phyloP scores from a whole-genome alignment of 495 filamentous ascomycete genomes.

The Echria macrotheca region DNA sequence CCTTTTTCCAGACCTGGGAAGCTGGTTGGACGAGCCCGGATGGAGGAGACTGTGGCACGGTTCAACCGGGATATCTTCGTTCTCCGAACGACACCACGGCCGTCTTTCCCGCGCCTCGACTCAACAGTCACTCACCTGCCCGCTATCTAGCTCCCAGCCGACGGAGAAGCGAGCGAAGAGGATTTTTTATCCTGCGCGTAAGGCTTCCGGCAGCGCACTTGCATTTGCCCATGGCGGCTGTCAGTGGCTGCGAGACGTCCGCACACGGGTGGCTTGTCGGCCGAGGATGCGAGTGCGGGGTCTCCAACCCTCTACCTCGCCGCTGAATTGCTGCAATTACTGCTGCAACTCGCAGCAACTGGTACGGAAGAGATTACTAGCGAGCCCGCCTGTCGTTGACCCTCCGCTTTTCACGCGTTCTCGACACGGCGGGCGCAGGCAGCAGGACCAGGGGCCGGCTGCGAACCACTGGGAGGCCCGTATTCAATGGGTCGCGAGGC shows the following conservation, averaged over 20 bases:
- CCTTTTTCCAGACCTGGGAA: constrained; percentile 4
- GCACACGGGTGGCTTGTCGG: constrained; percentile 20
- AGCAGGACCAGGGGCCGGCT: constrained; percentile 13
- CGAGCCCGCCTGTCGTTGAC: constrained; percentile 9
- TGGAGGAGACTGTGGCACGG: too few species aligned
- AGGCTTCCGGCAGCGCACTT: constrained; percentile 31
- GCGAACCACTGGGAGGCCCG: constrained; percentile 19
- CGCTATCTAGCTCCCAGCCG: too few species aligned
- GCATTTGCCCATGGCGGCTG: constrained; percentile 20
- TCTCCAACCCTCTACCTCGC: constrained; percentile 13
- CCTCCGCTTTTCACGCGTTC: constrained; percentile 7
- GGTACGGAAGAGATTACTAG: constrained; percentile 8
- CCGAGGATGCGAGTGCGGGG: constrained; percentile 24
- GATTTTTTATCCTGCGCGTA: constrained; percentile 33
- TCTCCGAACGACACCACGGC: too few species aligned
- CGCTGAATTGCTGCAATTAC: neutral
- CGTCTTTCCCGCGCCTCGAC: too few species aligned
- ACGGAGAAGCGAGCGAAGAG: constrained; percentile 15
- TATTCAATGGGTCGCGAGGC: constrained; percentile 21
- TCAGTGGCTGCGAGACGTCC: constrained; percentile 17
- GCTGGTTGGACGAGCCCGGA: too few species aligned
- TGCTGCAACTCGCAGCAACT: constrained; percentile 8
- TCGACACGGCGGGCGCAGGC: constrained; percentile 16
- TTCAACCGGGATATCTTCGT: constrained; percentile 6
- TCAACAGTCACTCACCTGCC: too few species aligned